Conservation (phyloP, 2,329 filamentous ascomycete genomes). For the Verticillium dahliae region DNA sequence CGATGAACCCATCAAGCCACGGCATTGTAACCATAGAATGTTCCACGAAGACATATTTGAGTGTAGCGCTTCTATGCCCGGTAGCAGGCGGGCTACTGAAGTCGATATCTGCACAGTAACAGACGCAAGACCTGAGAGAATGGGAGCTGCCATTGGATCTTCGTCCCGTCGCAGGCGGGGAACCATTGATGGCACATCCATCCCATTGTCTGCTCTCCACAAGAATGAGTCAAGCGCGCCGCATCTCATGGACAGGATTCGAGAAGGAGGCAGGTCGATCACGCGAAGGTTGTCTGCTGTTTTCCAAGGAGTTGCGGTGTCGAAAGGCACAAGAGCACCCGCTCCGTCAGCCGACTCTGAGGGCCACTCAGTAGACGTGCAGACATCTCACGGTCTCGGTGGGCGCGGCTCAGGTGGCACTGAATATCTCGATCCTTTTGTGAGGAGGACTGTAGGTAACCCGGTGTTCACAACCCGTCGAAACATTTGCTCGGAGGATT, state of each 20-base stretch:
- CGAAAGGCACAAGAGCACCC: neutral
- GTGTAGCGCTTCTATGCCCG: neutral
- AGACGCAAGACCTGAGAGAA: too few species aligned
- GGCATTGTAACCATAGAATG: constrained; percentile 9
- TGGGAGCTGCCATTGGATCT: neutral
- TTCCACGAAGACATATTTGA: constrained; percentile 18
- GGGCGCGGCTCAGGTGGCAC: too few species aligned
- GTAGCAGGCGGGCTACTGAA: constrained; percentile 1
- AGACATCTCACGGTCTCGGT: neutral
- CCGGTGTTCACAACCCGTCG: neutral
- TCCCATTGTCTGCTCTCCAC: neutral
- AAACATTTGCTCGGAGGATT: constrained; percentile 1
- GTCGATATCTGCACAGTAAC: neutral
- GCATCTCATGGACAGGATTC: neutral
- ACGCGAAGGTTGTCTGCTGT: constrained; percentile 8
- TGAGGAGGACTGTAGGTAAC: neutral
- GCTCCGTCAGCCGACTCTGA: constrained; percentile 1
- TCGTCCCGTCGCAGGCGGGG: neutral
- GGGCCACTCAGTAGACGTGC: neutral
- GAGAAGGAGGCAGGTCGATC: neutral
- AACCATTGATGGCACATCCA: neutral
- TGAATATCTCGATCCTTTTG: neutral
- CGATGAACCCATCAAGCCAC: constrained; percentile 9
- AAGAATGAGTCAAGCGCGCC: neutral
- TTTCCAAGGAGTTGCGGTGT: neutral